Percentiles rank a stretch among this genome's conserved stretches.
phyloP scores from a whole-genome alignment of 2,329 filamentous ascomycete species.

The Periconia sp. region DNA sequence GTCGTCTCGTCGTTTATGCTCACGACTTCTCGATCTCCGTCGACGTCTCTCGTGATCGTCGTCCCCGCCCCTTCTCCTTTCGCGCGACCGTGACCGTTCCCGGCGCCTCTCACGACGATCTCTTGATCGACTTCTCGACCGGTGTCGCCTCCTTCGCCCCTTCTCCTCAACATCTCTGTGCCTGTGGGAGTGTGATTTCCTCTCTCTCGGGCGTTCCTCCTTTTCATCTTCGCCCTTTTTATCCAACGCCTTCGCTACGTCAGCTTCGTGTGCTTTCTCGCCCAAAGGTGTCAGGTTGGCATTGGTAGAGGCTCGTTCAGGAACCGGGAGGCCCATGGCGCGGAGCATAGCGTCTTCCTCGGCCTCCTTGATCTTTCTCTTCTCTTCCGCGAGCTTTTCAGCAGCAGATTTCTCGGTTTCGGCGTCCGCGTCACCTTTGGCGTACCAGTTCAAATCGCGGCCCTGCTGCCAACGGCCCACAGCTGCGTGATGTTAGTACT shows the following conservation, averaged over 20 bases:
- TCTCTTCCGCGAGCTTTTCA: conserved; percentile 66
- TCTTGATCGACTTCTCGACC: conserved; percentile 29
- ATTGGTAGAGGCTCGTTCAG: conserved; percentile 65
- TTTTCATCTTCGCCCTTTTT: conserved; percentile 48
- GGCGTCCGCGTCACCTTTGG: conserved; percentile 57
- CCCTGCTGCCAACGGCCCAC: conserved; percentile 91
- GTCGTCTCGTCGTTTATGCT: conserved; percentile 27
- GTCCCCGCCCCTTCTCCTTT: conserved; percentile 26
- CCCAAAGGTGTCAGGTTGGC: conserved; percentile 63
- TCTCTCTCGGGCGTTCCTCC: conserved; percentile 16
- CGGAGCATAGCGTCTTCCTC: conserved; percentile 88
- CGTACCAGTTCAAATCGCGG: conserved; percentile 67
- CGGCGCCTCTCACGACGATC: conserved; percentile 32
- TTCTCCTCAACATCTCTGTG: conserved; percentile 26
- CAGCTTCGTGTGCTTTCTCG: conserved; percentile 52
- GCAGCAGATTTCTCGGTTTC: conserved; percentile 59
- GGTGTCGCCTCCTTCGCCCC: conserved; percentile 24
- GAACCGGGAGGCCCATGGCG: conserved; percentile 77
- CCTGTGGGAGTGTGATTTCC: conserved; percentile 26
- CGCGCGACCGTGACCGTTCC: conserved; percentile 33
- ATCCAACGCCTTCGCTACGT: conserved; percentile 58
- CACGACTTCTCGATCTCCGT: conserved; percentile 33
- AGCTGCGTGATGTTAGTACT: conserved; percentile 38
- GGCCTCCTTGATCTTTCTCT: conserved; percentile 80
- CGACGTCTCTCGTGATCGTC: conserved; percentile 32